Evolutionary conservation across 176 grass and related monocot species (phyloP).

Genomic region (Elaeis guineensis): DNA sequence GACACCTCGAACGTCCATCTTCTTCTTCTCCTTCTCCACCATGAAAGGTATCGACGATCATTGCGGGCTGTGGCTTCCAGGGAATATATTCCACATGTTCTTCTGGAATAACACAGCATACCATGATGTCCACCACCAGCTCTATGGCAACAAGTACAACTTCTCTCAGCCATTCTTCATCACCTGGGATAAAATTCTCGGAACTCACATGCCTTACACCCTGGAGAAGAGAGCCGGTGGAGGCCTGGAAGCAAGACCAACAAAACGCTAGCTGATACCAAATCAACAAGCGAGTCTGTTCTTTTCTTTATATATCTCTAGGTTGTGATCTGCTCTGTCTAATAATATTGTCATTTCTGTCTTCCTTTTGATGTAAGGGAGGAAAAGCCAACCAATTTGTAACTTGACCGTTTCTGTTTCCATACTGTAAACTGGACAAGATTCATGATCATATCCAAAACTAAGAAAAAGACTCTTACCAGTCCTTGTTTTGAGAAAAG

Average conservation of each 20-base stretch:
- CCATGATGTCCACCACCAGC: slow-evolving; percentile 2
- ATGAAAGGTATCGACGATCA: slow-evolving; percentile 8
- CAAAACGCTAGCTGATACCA: background rate
- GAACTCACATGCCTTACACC: slow-evolving; percentile 3
- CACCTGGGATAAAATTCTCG: slow-evolving; percentile 4
- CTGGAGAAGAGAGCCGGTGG: background rate
- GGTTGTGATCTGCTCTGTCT: no score
- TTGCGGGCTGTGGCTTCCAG: background rate
- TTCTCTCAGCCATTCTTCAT: slow-evolving; percentile 12
- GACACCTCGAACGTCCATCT: background rate
- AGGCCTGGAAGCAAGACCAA: slow-evolving; percentile 1
- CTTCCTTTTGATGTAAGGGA: no score
- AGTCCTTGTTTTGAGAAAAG: no score
- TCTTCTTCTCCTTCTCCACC: slow-evolving; percentile 12
- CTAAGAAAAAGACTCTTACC: no score
- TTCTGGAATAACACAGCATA: slow-evolving; percentile 7
- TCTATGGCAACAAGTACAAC: slow-evolving; percentile 1
- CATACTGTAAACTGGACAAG: no score
- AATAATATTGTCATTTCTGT: no score
- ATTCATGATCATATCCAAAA: no score
- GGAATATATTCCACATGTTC: slow-evolving; percentile 1
- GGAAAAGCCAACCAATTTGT: no score
- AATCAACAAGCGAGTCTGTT: no score
- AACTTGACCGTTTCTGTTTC: no score
- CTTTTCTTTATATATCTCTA: no score